Evolutionary conservation across 1,139 yeast species (phyloP).

Genomic region (Trichomonascaceae sp.): DNA sequence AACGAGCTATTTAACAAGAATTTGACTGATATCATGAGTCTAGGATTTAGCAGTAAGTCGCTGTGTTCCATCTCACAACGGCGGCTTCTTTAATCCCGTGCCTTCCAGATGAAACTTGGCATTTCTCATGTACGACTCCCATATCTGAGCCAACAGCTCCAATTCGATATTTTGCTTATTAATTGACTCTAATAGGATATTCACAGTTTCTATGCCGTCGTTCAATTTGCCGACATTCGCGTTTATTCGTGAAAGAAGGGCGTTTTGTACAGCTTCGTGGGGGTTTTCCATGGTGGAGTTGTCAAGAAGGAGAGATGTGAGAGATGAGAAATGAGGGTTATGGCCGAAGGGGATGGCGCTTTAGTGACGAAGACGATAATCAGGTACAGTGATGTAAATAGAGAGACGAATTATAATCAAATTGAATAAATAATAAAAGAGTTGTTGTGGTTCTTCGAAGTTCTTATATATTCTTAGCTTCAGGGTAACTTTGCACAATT

Average conservation of each 20-base stretch:
- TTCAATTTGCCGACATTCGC: slow-evolving; percentile 69
- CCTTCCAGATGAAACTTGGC: slow-evolving; percentile 68
- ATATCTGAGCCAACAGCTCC: slow-evolving; percentile 70
- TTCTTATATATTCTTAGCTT: too few relatives aligned
- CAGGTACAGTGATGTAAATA: too few relatives aligned
- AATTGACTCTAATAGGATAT: slow-evolving; percentile 54
- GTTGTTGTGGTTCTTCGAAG: too few relatives aligned
- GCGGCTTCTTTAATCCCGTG: slow-evolving; percentile 35
- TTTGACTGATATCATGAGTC: too few relatives aligned
- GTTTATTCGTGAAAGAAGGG: slow-evolving; percentile 68
- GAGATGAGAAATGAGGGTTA: not conserved
- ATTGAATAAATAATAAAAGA: too few relatives aligned
- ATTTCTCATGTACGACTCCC: slow-evolving; percentile 72
- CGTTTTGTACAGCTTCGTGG: slow-evolving; percentile 79
- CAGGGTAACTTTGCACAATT: too few relatives aligned
- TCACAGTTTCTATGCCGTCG: slow-evolving; percentile 62
- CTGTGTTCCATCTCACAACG: not conserved
- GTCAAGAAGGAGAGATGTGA: not conserved
- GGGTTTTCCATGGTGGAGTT: slow-evolving; percentile 54
- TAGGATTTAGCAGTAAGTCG: too few relatives aligned
- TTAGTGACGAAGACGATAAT: too few relatives aligned
- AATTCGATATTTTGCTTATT: slow-evolving; percentile 63
- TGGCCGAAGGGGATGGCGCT: too few relatives aligned
- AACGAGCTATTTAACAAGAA: too few relatives aligned
- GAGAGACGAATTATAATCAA: too few relatives aligned